A percentile compares a stretch with the other conserved stretches of the same genome.
Conservation (phyloP, 768 basidiomycete species). For the Tricholoma flavovirens region DNA sequence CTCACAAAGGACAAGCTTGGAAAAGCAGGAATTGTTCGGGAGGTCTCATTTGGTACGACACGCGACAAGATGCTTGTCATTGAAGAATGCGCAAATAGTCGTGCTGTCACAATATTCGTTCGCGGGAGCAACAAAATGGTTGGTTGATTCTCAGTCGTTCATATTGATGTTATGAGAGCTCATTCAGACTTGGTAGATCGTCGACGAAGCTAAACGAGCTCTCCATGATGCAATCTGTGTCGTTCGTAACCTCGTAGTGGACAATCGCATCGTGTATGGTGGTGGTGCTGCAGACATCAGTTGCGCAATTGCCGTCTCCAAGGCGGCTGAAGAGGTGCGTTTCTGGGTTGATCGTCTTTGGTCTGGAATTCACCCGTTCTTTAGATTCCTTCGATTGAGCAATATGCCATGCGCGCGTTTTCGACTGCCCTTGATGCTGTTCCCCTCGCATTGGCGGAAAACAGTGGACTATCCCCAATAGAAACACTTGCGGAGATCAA, state of each 20-base stretch:
- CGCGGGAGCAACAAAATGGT: slow-evolving; percentile 99
- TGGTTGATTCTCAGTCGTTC: slow-evolving; percentile 3
- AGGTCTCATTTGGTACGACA: slow-evolving; percentile 95
- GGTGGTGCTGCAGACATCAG: slow-evolving; percentile 98
- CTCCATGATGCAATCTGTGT: slow-evolving; percentile 97
- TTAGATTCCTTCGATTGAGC: slow-evolving; percentile 93
- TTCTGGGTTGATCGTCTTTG: slow-evolving; percentile 1
- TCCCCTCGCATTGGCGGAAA: slow-evolving; percentile 94
- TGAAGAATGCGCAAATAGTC: slow-evolving; percentile 95
- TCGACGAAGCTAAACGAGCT: slow-evolving; percentile 97
- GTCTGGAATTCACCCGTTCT: background rate
- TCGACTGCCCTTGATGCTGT: slow-evolving; percentile 92
- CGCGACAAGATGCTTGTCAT: slow-evolving; percentile 99
- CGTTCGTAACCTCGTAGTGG: slow-evolving; percentile 90
- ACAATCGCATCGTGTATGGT: slow-evolving; percentile 96
- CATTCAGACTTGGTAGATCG: slow-evolving; percentile 55
- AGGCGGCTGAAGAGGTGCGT: slow-evolving; percentile 87
- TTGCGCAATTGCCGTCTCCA: slow-evolving; percentile 86
- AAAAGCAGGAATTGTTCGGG: slow-evolving; percentile 87
- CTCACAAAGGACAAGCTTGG: slow-evolving; percentile 88
- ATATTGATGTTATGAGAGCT: background rate
- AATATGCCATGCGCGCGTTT: slow-evolving; percentile 99
- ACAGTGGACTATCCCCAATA: slow-evolving; percentile 94
- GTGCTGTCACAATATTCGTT: slow-evolving; percentile 96
- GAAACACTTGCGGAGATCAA: slow-evolving; percentile 96